Conservation (phyloP, 2,329 filamentous ascomycete genomes). For the Ascochyta rabiei region DNA sequence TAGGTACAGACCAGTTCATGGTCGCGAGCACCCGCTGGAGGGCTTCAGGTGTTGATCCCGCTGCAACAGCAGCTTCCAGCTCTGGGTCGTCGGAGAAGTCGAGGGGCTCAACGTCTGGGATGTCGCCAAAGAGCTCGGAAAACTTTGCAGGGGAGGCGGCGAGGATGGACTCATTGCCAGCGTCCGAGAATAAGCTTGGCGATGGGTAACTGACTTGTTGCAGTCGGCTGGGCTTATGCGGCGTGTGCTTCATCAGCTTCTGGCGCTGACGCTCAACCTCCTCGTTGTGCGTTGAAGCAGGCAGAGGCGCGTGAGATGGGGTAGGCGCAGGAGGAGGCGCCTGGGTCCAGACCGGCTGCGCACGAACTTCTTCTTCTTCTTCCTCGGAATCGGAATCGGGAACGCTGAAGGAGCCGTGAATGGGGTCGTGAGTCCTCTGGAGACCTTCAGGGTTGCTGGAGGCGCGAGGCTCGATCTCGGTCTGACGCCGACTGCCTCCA, state of each 20-base stretch:
- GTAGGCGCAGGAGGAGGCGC: constrained; percentile 44
- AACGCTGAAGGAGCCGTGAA: constrained; percentile 20
- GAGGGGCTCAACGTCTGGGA: constrained; percentile 27
- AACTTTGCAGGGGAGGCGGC: constrained; percentile 24
- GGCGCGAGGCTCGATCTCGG: constrained; percentile 26
- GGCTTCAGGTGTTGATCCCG: constrained; percentile 11
- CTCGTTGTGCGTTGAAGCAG: constrained; percentile 14
- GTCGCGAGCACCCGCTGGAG: constrained; percentile 21
- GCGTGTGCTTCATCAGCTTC: constrained; percentile 42
- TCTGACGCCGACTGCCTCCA: neutral
- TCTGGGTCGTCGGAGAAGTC: constrained; percentile 24
- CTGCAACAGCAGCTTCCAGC: constrained; percentile 19
- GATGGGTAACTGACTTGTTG: constrained; percentile 42
- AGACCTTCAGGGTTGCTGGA: constrained; percentile 23
- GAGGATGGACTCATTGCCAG: constrained; percentile 29
- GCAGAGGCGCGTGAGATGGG: constrained; percentile 41
- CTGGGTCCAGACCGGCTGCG: constrained; percentile 40
- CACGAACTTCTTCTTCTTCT: constrained; percentile 39
- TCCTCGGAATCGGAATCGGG: constrained; percentile 23
- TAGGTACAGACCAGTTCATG: constrained; percentile 22
- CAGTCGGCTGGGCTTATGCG: constrained; percentile 43
- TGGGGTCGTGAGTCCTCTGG: constrained; percentile 16
- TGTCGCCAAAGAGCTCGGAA: constrained; percentile 24
- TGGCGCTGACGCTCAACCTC: constrained; percentile 38
- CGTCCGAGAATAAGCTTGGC: constrained; percentile 37